Conservation (phyloP, 2,329 filamentous ascomycete species). For the Fusarium goolgardi region DNA sequence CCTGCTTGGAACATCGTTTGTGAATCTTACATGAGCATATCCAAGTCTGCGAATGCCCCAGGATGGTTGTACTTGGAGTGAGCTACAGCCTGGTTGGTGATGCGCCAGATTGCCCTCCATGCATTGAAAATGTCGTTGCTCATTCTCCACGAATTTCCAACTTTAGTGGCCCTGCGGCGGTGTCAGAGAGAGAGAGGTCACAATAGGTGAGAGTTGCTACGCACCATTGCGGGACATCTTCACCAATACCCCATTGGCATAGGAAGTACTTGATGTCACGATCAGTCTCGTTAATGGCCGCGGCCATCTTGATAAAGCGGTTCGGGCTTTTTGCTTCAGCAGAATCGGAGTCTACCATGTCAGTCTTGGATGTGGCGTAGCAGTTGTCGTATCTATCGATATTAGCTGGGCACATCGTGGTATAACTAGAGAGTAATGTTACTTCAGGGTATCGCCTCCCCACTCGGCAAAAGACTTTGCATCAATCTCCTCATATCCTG, state of each 20-base stretch:
- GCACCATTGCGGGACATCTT: slow-evolving; percentile 59
- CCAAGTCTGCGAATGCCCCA: slow-evolving; percentile 63
- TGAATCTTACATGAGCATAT: slow-evolving; percentile 60
- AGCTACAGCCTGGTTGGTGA: slow-evolving; percentile 63
- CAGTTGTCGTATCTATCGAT: slow-evolving; percentile 60
- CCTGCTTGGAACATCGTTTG: accelerated
- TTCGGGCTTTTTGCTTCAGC: slow-evolving; percentile 54
- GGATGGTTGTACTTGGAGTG: slow-evolving; percentile 57
- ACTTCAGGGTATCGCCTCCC: slow-evolving; percentile 65
- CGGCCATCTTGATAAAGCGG: slow-evolving; percentile 61
- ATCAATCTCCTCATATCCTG: slow-evolving; percentile 57
- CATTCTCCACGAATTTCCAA: slow-evolving; percentile 63
- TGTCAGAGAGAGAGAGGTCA: slow-evolving; percentile 5
- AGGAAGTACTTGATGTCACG: slow-evolving; percentile 61
- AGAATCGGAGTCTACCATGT: slow-evolving; percentile 57
- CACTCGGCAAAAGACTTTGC: slow-evolving; percentile 56
- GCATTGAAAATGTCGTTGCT: slow-evolving; percentile 65
- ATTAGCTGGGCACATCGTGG: accelerated
- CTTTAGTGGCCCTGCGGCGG: slow-evolving; percentile 51
- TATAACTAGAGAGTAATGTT: slow-evolving; percentile 54
- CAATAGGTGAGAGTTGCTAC: accelerated
- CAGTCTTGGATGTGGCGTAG: slow-evolving; percentile 56
- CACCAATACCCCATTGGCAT: slow-evolving; percentile 65
- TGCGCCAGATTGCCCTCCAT: slow-evolving; percentile 64
- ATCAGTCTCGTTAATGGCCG: slow-evolving; percentile 53